phyloP scores from a whole-genome alignment of 2,329 filamentous ascomycete species.

The Penicillium italicum region DNA sequence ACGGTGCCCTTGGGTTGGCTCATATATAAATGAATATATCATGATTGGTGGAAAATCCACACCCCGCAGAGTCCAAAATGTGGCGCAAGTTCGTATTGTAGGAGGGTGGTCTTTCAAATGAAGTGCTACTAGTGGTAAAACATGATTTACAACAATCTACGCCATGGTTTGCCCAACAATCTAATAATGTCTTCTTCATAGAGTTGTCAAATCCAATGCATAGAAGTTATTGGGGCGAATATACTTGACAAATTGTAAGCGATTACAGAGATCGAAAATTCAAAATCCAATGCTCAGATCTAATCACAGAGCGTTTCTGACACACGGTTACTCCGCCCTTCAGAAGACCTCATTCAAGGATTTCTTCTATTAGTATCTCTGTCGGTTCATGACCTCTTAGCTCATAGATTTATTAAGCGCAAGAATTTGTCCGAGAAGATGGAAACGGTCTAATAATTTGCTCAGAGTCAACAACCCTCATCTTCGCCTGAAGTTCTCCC shows the following conservation, averaged over 20 bases:
- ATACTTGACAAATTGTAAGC: too few relatives aligned
- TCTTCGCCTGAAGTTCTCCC: background rate
- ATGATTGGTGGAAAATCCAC: constrained; percentile 9
- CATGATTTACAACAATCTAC: background rate
- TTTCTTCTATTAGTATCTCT: background rate
- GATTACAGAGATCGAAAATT: background rate
- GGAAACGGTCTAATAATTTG: background rate
- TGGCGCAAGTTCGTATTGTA: background rate
- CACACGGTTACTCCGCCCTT: background rate
- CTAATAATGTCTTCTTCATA: background rate
- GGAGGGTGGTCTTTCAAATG: too few relatives aligned
- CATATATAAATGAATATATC: background rate
- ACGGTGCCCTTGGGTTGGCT: background rate
- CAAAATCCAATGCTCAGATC: background rate
- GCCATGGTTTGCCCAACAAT: background rate
- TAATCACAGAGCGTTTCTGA: background rate
- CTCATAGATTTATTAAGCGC: background rate
- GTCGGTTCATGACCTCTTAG: background rate
- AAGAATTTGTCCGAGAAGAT: background rate
- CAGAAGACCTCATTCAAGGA: background rate
- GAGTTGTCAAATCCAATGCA: background rate
- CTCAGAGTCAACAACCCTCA: background rate
- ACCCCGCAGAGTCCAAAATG: background rate
- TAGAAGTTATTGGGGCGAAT: too few relatives aligned
- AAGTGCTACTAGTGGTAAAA: background rate